Conservation (phyloP, 1,284 basidiomycete species). For the Malassezia equina region DNA sequence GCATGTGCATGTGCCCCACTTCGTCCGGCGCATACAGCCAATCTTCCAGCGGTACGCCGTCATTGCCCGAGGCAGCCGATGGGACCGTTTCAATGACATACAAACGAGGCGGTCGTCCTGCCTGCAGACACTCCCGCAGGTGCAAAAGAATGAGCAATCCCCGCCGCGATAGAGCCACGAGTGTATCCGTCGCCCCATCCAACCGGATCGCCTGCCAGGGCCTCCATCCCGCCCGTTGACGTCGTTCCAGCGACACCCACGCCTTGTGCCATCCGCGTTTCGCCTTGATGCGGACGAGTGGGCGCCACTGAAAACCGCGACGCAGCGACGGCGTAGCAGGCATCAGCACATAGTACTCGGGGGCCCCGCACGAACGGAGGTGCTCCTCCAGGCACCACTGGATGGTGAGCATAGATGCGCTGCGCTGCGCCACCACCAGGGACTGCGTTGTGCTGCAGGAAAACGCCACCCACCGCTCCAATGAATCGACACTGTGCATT, state of each 20-base stretch:
- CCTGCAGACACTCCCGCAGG: neutral
- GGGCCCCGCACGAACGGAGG: neutral
- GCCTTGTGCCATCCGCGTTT: neutral
- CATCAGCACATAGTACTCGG: neutral
- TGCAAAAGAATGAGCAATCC: constrained; percentile 22
- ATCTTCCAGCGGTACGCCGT: neutral
- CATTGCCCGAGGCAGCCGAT: neutral
- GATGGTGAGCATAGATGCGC: neutral
- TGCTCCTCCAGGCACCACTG: neutral
- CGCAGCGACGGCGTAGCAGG: neutral
- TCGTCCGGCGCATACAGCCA: neutral
- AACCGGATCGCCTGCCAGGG: constrained; percentile 31
- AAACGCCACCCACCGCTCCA: neutral
- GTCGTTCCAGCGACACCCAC: neutral
- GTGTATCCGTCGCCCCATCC: constrained; percentile 30
- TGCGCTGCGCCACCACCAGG: neutral
- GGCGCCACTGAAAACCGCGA: neutral
- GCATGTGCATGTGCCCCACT: neutral
- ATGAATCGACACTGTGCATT: neutral
- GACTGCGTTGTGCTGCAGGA: neutral
- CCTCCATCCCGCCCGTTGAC: constrained; percentile 6
- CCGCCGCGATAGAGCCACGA: constrained; percentile 29
- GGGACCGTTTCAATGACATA: neutral
- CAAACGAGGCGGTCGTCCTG: neutral
- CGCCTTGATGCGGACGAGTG: neutral